A percentile compares a stretch with the other conserved stretches of the same genome.
These are phyloP conservation scores for Ogataea chonburiensis DNA, from an alignment of 805 yeast genomes.

Conservation along the genomic window DNA sequence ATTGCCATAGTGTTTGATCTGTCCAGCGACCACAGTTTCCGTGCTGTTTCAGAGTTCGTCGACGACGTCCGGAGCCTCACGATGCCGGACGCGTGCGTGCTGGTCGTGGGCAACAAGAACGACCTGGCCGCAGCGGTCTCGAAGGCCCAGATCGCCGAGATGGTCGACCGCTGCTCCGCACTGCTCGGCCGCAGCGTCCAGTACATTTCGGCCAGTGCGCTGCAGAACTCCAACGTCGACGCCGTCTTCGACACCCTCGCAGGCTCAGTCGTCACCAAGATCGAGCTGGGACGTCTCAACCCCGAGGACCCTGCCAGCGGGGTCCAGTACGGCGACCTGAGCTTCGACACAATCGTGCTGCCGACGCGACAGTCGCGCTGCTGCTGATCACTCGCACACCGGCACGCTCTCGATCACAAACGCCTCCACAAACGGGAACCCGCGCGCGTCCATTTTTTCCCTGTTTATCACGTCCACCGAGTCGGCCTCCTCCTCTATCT, in stretches of 20 bases:
- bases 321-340: constrained; percentile 46
- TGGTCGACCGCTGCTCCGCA: constrained; percentile 25
- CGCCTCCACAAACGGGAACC: constrained; percentile 53
- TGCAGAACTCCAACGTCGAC: constrained; percentile 40
- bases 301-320: constrained; percentile 47
- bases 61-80: constrained; percentile 33
- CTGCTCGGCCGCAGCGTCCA: constrained; percentile 34
- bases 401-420: constrained; percentile 49
- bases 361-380: constrained; percentile 2
- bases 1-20: constrained; percentile 38
- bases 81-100: constrained; percentile 27
- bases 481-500: constrained; percentile 57
- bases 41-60: constrained; percentile 32
- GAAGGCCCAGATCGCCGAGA: constrained; percentile 14
- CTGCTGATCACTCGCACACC: constrained; percentile 10
- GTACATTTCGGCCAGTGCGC: constrained; percentile 41
- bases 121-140: constrained; percentile 25
- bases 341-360: constrained; percentile 12
- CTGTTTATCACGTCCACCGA: constrained; percentile 62
- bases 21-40: constrained; percentile 26
- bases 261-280: constrained; percentile 41
- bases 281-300: constrained; percentile 47
- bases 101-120: constrained; percentile 37
- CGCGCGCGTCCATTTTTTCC: constrained; percentile 71
- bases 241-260: constrained; percentile 41